A percentile compares a stretch with the other conserved stretches of the same genome.
Evolutionary conservation across 228 moss, liverwort and hornwort genomes (phyloP).

Genomic region (Sphagnum fallax): DNA sequence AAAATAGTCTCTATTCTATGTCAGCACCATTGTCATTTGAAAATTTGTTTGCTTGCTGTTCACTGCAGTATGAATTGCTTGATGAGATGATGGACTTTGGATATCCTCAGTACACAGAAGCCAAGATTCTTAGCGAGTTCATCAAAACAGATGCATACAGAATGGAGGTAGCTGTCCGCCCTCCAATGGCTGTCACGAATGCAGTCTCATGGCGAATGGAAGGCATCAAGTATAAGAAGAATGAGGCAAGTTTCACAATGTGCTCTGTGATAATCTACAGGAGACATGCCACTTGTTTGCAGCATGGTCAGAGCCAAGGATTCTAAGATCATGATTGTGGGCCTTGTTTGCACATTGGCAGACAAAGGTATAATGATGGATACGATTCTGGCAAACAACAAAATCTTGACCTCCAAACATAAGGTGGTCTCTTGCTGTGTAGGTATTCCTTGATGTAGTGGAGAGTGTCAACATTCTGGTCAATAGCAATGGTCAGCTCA

Average conservation of each 20-base stretch:
- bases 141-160: slow-evolving; percentile 98
- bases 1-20: no score
- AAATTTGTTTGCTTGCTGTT: no score
- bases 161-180: slow-evolving; percentile 90
- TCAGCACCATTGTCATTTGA: no score
- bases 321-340: no score
- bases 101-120: slow-evolving; percentile 97
- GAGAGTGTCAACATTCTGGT: slow-evolving; percentile 99
- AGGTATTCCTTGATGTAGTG: slow-evolving; percentile 98
- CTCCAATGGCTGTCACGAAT: slow-evolving; percentile 99
- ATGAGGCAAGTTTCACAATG: slow-evolving; percentile 49
- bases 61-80: slow-evolving; percentile 88
- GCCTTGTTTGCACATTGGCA: no score
- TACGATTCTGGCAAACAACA: neutral
- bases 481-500: slow-evolving; percentile 97
- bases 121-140: slow-evolving; percentile 91
- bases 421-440: slow-evolving; percentile 6
- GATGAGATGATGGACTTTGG: slow-evolving; percentile 99
- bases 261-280: no score
- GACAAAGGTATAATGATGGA: neutral
- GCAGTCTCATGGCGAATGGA: slow-evolving; percentile 99
- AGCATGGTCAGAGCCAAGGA: no score
- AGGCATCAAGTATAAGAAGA: slow-evolving; percentile 98
- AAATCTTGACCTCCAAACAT: neutral
- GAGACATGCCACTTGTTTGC: no score